Evolutionary conservation across 495 filamentous ascomycete genomes (phyloP).

Genomic region (Trypethelium eluteriae): DNA sequence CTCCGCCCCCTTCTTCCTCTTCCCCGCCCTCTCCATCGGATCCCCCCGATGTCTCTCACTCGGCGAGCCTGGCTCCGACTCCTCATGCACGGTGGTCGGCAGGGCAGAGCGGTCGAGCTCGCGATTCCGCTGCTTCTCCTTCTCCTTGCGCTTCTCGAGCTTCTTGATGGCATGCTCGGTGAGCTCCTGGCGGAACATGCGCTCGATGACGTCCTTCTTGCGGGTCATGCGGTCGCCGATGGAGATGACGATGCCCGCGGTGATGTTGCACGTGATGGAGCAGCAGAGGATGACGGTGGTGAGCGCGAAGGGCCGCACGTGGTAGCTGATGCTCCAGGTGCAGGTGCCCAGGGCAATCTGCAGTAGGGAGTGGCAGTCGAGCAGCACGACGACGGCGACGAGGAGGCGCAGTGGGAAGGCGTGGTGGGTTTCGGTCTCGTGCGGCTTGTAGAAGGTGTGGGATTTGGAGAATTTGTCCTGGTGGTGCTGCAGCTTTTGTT

Average conservation of each 20-base stretch:
- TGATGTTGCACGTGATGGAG: conserved; percentile 64
- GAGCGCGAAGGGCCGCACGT: conserved; percentile 54
- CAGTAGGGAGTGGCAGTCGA: conserved; percentile 65
- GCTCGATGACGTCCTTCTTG: conserved; percentile 75
- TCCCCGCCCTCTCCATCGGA: not conserved
- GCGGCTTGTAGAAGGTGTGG: conserved; percentile 78
- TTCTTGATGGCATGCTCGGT: conserved; percentile 66
- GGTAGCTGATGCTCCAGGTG: conserved; percentile 64
- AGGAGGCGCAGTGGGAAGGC: conserved; percentile 67
- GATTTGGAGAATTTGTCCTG: conserved; percentile 66
- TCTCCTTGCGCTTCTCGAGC: conserved; percentile 42
- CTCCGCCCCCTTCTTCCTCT: not conserved
- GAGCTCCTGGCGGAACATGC: conserved; percentile 62
- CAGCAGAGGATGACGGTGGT: conserved; percentile 73
- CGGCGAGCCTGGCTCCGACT: not conserved
- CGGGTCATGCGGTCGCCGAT: conserved; percentile 63
- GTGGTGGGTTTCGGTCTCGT: conserved; percentile 71
- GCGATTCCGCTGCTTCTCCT: not conserved
- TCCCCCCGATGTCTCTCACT: not conserved
- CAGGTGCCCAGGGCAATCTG: conserved; percentile 68
- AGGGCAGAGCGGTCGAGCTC: not conserved
- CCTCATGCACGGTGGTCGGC: not conserved
- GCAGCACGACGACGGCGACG: conserved; percentile 61
- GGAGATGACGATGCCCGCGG: conserved; percentile 61
- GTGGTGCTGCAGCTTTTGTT: conserved; percentile 58